Evolutionary conservation across 371 early-diverging fungal genomes (phyloP).

Genomic region (Actinomucor elegans): DNA sequence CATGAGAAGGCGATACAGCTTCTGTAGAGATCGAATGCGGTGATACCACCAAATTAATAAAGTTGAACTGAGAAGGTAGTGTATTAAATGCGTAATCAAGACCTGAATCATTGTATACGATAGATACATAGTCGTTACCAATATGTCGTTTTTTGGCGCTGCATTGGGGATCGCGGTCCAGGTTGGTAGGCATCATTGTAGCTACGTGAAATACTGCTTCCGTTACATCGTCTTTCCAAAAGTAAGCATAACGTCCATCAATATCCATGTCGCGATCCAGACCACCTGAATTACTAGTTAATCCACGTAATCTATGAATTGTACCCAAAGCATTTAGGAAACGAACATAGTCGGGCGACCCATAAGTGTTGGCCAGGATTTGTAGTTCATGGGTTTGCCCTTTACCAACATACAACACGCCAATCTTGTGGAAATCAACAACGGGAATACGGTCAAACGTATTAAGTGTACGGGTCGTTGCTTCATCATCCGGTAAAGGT

Average conservation of each 20-base stretch:
- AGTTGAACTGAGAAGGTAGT: conserved; percentile 92
- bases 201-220: conserved; percentile 91
- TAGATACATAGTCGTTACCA: conserved; percentile 93
- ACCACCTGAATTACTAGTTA: conserved; percentile 77
- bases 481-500: conserved; percentile 77
- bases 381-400: conserved; percentile 81
- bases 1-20: conserved; percentile 26
- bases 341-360: conserved; percentile 81
- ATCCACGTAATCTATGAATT: conserved; percentile 63
- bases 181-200: conserved; percentile 90
- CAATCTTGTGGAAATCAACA: conserved; percentile 94
- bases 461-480: conserved; percentile 71
- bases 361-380: conserved; percentile 83
- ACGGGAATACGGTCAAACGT: conserved; percentile 88
- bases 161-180: conserved; percentile 72
- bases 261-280: conserved; percentile 80
- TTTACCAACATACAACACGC: conserved; percentile 88
- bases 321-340: conserved; percentile 83
- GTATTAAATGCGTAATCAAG: conserved; percentile 83
- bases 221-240: conserved; percentile 84
- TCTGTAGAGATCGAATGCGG: conserved; percentile 58
- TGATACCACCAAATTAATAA: conserved; percentile 88
- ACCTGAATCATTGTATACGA: conserved; percentile 93
- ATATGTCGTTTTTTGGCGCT: conserved; percentile 92
- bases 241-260: conserved; percentile 85